Conservation (phyloP, 305 asterid genomes). For the Fraxinus xanthoxyloides region DNA sequence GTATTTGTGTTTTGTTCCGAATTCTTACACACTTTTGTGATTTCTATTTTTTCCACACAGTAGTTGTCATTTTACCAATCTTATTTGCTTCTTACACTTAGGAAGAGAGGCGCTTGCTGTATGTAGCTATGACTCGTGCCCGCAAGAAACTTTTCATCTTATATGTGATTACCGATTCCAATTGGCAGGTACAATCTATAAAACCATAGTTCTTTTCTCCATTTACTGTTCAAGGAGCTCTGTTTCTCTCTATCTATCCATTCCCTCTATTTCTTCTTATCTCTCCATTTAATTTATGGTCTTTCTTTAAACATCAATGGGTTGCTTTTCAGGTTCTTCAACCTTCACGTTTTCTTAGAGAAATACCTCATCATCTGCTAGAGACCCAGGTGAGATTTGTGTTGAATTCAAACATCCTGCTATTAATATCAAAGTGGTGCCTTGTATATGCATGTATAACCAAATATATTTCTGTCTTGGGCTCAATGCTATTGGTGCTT, state of each 20-base stretch:
- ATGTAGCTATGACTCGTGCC: constrained; percentile 98
- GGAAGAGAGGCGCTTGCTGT: constrained; percentile 98
- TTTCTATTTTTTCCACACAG: neutral
- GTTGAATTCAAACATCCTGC: constrained; percentile 15
- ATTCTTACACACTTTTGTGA: neutral
- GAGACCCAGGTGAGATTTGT: constrained; percentile 56
- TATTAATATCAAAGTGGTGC: constrained; percentile 4
- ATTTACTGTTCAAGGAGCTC: neutral
- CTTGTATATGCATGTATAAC: neutral
- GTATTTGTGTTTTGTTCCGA: constrained; percentile 37
- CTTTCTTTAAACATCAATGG: constrained; percentile 24
- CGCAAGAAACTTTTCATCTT: constrained; percentile 75
- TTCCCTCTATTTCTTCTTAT: neutral
- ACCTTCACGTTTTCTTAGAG: constrained; percentile 93
- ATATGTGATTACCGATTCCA: constrained; percentile 76
- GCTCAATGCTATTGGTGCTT: neutral
- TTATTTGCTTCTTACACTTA: constrained; percentile 35
- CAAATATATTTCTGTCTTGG: neutral
- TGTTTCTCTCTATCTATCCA: neutral
- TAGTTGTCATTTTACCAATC: constrained; percentile 16
- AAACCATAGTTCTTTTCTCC: constrained; percentile 19
- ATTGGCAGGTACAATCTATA: constrained; percentile 73
- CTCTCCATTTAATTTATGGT: constrained; percentile 13
- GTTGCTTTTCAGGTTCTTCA: constrained; percentile 72
- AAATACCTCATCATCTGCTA: constrained; percentile 76